Conservation (phyloP, 352 stramenopile genomes). For the Aphanomyces cochlioides region DNA sequence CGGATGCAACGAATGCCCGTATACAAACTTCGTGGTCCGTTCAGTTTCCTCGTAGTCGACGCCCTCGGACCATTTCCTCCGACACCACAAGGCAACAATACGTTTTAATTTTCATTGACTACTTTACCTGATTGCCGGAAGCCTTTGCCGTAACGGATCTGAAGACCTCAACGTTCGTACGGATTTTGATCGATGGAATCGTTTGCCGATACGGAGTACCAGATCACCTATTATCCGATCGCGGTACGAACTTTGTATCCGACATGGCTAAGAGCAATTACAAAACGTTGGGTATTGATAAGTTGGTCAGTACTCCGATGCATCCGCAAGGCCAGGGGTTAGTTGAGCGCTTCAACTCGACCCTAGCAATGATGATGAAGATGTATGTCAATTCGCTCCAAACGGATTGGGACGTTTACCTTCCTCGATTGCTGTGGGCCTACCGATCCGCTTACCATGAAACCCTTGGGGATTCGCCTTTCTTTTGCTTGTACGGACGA, state of each 20-base stretch:
- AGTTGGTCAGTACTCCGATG: background rate
- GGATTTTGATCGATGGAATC: background rate
- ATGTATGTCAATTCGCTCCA: background rate
- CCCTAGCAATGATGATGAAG: background rate
- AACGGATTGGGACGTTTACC: background rate
- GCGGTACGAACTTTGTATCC: slow-evolving; percentile 2
- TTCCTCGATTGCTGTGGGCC: background rate
- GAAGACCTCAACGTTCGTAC: background rate
- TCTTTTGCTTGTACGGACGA: slow-evolving; percentile 3
- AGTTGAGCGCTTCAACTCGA: slow-evolving; percentile 1
- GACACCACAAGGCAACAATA: background rate
- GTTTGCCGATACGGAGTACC: background rate
- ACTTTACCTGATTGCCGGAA: background rate
- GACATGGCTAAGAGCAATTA: background rate
- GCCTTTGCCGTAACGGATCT: background rate
- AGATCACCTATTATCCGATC: background rate
- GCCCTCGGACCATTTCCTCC: background rate
- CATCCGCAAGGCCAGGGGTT: background rate
- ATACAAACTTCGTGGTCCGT: background rate
- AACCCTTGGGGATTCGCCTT: background rate
- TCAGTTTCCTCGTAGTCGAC: background rate
- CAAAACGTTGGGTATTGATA: background rate
- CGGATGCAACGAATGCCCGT: background rate
- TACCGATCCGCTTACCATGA: background rate
- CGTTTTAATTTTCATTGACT: background rate